Base-by-base conservation (phyloP, 352 stramenopile genomes). In the Globisporangium middletonii region DNA sequence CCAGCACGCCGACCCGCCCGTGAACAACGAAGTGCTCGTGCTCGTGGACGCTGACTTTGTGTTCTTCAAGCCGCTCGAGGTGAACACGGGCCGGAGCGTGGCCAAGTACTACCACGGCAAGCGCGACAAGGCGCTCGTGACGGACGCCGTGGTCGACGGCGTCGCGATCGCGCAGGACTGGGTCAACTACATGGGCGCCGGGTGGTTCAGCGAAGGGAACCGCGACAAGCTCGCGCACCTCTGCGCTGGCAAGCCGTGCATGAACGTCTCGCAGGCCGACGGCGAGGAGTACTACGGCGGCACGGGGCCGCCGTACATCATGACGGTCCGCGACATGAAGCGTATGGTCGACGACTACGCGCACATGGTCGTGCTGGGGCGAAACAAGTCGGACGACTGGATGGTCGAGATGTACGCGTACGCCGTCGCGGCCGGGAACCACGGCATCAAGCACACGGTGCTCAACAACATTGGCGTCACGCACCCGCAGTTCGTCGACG, bases 371-470 rank as follows among this genome's bases (percentile, higher is more conserved):
- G 51, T 75, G 2, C 19, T 48, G 6, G 60, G 60, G 1, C 64
- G 67, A 3, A 63, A 66, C n/a, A 27, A 67, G 30, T n/a, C 59
- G 28, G 26, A 48, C n/a, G 33, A 49, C 28, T 74, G 67, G 64
- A 74, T 71, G 67, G 45, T 59, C 30, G 67, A 74, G 49, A 74
- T 74, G 67, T 69, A 69, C 47, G 67, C 50, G 3, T 74, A 71
- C 49, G 47, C 54, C 1, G 27, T 68, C 1, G 67, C 63, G 0
- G 67, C 63, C 0, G 63, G 55, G 48, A 71, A 71, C 51, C 59
- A 71, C 50, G 38, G 50, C 38, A 71, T 74, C 53, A 65, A 71
- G 49, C 67, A 74, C 56, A 74, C 64, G 46, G 50, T 69, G 9
- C 35, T 74, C 13, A 57, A 52, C 9, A 8, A 74, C 28, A 30